A percentile compares a stretch with the other conserved stretches of the same genome.
Conservation (phyloP, 2,329 filamentous ascomycete genomes). For the Penicillium sp. region DNA sequence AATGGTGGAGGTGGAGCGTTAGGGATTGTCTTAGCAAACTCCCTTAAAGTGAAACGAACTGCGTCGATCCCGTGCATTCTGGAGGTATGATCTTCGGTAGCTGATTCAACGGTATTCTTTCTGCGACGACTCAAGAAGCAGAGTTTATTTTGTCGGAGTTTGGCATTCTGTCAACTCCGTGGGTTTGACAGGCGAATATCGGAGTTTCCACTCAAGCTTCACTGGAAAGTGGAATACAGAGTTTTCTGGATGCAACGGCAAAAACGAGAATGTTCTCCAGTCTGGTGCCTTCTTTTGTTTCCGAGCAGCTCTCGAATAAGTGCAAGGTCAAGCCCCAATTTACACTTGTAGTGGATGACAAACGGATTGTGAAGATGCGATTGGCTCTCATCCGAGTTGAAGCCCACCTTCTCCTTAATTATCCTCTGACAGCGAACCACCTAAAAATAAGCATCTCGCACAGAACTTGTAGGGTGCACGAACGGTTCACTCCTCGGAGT, state of each 20-base stretch:
- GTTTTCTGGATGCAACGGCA: no score
- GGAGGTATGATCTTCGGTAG: background rate
- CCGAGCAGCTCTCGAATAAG: no score
- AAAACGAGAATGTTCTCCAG: no score
- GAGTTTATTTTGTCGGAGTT: background rate
- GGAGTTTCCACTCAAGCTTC: no score
- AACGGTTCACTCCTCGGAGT: background rate
- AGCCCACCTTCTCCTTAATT: background rate
- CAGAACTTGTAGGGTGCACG: background rate
- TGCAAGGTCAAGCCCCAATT: background rate
- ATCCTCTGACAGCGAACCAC: background rate
- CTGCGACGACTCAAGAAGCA: background rate
- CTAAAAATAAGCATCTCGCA: conserved; percentile 3
- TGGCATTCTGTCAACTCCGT: background rate
- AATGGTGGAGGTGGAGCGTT: background rate
- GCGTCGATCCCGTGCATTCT: background rate
- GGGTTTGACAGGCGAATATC: background rate
- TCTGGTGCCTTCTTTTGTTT: no score
- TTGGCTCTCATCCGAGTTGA: background rate
- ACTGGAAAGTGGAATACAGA: background rate
- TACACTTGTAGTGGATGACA: background rate
- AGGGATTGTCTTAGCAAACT: background rate
- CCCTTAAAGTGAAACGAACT: background rate
- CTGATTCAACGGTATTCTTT: background rate
- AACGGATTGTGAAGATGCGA: background rate